Evolutionary conservation across 75 land plant genomes (phyloP).

Genomic region (Chamaecyparis obtusa): DNA sequence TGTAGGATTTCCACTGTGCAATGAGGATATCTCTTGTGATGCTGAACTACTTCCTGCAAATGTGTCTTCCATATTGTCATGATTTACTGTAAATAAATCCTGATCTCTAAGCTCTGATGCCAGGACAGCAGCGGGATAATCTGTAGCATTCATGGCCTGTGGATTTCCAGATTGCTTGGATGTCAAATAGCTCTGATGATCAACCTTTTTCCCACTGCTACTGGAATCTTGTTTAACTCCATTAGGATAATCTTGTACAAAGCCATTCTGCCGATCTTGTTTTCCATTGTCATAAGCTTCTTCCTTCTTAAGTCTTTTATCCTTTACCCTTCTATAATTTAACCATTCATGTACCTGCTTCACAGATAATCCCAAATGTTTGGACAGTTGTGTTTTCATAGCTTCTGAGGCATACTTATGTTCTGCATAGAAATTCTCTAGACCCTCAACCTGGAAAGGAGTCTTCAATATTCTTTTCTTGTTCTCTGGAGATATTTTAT

Average conservation of each 20-base stretch:
- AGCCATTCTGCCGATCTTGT: slow-evolving; percentile 34
- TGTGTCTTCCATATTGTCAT: too few species aligned
- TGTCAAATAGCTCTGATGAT: too few species aligned
- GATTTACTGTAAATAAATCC: too few species aligned
- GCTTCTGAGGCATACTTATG: slow-evolving; percentile 58
- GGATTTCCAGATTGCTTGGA: too few species aligned
- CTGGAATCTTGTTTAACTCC: slow-evolving; percentile 55
- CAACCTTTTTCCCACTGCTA: too few species aligned
- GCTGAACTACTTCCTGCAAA: too few species aligned
- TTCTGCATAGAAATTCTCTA: slow-evolving; percentile 54
- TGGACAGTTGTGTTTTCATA: slow-evolving; percentile 38
- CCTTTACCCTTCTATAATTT: slow-evolving; percentile 66
- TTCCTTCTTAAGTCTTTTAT: slow-evolving; percentile 43
- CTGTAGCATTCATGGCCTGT: too few species aligned
- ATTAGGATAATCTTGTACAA: slow-evolving; percentile 35
- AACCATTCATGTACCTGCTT: slow-evolving; percentile 73
- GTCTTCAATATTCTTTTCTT: slow-evolving; percentile 51
- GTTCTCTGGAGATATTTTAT: slow-evolving; percentile 25
- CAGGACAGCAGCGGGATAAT: too few species aligned
- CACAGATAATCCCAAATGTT: slow-evolving; percentile 42
- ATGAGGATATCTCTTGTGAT: too few species aligned
- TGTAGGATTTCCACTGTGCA: too few species aligned
- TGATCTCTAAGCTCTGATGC: too few species aligned
- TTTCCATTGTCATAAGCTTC: slow-evolving; percentile 32
- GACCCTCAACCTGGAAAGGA: too few species aligned